These are phyloP conservation scores for Gentiana dahurica DNA, from an alignment of 257 asterid genomes.

Conservation along the genomic window DNA sequence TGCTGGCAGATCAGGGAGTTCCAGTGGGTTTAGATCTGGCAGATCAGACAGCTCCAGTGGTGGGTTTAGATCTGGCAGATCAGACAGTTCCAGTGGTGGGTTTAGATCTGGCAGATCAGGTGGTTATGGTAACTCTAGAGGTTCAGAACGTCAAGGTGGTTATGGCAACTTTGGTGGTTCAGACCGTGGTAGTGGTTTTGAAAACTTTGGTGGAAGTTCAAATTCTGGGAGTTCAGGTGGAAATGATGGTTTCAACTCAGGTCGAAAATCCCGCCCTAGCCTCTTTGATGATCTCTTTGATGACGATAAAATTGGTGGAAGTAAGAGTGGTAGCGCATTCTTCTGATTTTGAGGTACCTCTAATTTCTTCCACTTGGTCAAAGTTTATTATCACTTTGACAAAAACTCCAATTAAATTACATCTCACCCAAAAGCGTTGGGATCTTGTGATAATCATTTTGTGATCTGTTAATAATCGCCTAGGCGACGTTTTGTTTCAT, in stretches of 20 bases:
- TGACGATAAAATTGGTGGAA: conserved; percentile 12
- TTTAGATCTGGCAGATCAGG: conserved; percentile 16
- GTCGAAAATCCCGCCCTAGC: too few species aligned
- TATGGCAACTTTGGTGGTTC: conserved; percentile 48
- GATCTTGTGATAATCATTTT: too few species aligned
- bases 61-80: conserved; percentile 16
- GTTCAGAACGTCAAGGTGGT: conserved; percentile 30
- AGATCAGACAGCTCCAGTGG: conserved; percentile 4
- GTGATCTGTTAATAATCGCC: too few species aligned
- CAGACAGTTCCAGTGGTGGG: conserved; percentile 7
- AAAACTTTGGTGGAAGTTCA: conserved; percentile 18
- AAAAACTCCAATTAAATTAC: too few species aligned
- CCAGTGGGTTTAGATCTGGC: conserved; percentile 35
- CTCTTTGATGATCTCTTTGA: conserved; percentile 10
- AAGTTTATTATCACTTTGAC: too few species aligned
- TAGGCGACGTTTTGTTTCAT: too few species aligned
- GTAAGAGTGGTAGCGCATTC: conserved; percentile 14
- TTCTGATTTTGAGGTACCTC: conserved; percentile 14
- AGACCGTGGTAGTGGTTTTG: conserved; percentile 36
- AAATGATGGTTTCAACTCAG: too few species aligned
- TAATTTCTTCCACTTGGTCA: background rate
- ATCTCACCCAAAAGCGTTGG: too few species aligned
- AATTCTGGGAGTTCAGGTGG: conserved; percentile 32
- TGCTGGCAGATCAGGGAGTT: background rate
- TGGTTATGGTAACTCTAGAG: conserved; percentile 33